Evolutionary conservation across 495 filamentous ascomycete species (phyloP), one percentile per base, ranked within the genome.

Genomic region (Aspergillus bertholletiae): DNA sequence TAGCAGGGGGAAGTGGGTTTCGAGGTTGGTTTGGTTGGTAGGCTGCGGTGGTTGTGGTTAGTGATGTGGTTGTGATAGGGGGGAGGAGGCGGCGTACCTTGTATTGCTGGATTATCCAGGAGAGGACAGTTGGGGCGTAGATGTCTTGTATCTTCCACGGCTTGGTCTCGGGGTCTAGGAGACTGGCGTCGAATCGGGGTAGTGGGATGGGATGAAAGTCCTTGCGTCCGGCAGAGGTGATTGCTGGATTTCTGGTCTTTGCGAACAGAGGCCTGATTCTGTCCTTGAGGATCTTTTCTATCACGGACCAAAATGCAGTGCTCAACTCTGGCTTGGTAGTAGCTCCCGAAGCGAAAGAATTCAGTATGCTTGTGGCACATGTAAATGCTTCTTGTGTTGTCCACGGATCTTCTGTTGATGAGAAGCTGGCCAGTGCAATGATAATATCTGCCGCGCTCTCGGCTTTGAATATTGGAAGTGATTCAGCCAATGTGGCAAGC

Each of bases 101-200:
- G 52, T 79, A 77, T 45, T 73, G 73, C 3, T 65, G 47, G 7
- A 92, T 71, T 0, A 80, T 74, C 89, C 89, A 96, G 13, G 72
- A 67, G 32, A 96, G 73, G 2, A 88, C 76, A 0, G 87, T 76
- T 1, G 88, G 69, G 3, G 84, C 77, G 52, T 85, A 84, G 13
- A 80, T 69, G 49, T 83, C 76, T 1, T 71, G 70, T 50, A 77
- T 81, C 61, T 91, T 93, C 91, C 91, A 96, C 3, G 88, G 88
- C 67, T 87, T 90, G 0, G 56, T 59, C 9, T 68, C 69, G 3
- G 72, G 73, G 54, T 82, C 79, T 41, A 77, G 58, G 7, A 76
- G 55, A 27, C 76, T 81, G 26, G 67, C 57, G 39, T 79, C 75
- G 26, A 74, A 76, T 0, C 72, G 64, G 48, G 55, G 71, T 57